A percentile compares a stretch with the other conserved stretches of the same genome.
Conservation (phyloP, 169 alveolate genomes). For the Eimeria necatrix region DNA sequence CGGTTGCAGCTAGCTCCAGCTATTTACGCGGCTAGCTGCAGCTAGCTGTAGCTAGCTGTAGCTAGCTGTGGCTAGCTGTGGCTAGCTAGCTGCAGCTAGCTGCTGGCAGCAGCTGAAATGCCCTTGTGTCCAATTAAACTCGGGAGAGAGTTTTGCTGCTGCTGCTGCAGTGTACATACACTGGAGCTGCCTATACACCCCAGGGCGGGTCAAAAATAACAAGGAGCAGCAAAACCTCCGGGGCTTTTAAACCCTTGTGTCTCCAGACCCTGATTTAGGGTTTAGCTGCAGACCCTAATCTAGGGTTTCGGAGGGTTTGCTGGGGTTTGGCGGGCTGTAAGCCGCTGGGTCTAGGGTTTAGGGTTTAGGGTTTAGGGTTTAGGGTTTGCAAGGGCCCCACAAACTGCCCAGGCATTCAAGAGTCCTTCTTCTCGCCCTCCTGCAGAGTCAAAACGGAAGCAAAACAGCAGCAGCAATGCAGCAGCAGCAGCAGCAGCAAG, state of each 20-base stretch:
- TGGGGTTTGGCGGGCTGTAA: too few species aligned
- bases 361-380: too few species aligned
- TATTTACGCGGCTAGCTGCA: neutral
- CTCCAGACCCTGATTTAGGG: too few species aligned
- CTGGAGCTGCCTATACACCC: too few species aligned
- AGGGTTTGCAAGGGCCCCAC: neutral
- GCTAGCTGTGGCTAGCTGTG: neutral
- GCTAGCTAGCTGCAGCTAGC: conserved; percentile 34
- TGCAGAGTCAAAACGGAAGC: neutral
- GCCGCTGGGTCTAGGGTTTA: too few species aligned
- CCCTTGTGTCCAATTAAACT: neutral
- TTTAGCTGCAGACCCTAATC: too few species aligned
- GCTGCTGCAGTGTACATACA: conserved; percentile 8
- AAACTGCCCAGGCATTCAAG: neutral
- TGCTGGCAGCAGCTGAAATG: too few species aligned
- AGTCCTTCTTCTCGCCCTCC: neutral
- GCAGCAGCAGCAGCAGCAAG: neutral
- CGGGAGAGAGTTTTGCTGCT: neutral
- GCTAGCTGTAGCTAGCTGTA: neutral
- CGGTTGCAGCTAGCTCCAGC: neutral
- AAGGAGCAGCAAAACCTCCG: neutral
- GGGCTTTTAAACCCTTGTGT: neutral
- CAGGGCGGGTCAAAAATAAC: too few species aligned
- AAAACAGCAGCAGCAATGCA: neutral
- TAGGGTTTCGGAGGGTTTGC: too few species aligned